phyloP scores from a whole-genome alignment of 2,329 filamentous ascomycete species.

The Fusarium chuoi region DNA sequence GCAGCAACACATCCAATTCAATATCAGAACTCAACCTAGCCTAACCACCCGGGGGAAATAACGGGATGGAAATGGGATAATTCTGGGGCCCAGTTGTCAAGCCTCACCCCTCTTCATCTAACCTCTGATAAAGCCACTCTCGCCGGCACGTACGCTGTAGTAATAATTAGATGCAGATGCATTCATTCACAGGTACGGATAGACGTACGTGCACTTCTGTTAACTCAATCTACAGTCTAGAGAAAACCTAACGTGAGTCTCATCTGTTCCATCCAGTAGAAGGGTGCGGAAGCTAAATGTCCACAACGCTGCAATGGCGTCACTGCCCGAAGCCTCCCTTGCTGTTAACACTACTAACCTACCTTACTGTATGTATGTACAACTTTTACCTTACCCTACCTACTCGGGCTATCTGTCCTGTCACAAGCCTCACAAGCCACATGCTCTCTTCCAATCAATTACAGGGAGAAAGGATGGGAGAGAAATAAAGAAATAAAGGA shows the following conservation, averaged over 20 bases:
- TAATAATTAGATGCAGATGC: background rate
- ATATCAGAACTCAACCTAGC: background rate
- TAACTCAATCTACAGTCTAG: slow-evolving; percentile 7
- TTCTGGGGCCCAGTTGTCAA: slow-evolving; percentile 8
- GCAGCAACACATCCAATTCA: background rate
- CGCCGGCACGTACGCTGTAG: background rate
- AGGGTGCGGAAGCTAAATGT: slow-evolving; percentile 4
- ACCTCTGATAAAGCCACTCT: slow-evolving; percentile 25
- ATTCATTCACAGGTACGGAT: background rate
- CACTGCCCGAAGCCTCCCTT: slow-evolving; percentile 19
- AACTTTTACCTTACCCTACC: background rate
- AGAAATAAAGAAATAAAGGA: background rate
- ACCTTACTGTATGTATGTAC: background rate
- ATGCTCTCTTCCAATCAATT: slow-evolving; percentile 18
- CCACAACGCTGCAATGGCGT: slow-evolving; percentile 10
- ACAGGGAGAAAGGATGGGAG: slow-evolving; percentile 1
- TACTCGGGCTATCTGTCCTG: slow-evolving; percentile 1
- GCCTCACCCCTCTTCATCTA: slow-evolving; percentile 18
- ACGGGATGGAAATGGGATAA: slow-evolving; percentile 22
- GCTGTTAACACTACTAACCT: background rate
- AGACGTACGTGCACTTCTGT: slow-evolving; percentile 3
- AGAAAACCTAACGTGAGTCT: slow-evolving; percentile 5
- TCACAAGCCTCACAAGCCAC: slow-evolving; percentile 36
- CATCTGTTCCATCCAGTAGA: slow-evolving; percentile 7
- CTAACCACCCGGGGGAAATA: slow-evolving; percentile 8